Evolutionary conservation across 768 basidiomycete species (phyloP), one percentile per base, ranked within the genome.

Genomic region (Trametopsis cervina): DNA sequence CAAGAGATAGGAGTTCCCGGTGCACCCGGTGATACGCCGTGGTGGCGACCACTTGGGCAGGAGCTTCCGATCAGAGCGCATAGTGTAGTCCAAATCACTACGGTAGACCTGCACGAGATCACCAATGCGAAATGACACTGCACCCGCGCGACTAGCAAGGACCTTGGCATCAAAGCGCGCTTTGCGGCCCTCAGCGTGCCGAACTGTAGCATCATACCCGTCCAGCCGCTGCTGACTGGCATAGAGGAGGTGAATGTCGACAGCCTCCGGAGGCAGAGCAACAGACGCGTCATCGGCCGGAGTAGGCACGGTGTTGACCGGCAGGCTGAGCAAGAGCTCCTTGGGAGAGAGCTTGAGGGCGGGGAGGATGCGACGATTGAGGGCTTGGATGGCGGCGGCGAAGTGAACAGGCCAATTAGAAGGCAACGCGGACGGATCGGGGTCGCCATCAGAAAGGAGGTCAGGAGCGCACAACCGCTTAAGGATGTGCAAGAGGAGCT

Each of bases 371-470:
- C 50, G 47, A 40, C 47, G 40, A 22, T 60, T 61, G 4, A 63
- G 47, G 18, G 26, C 9, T 1, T 15, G 40, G 40, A 60, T 44
- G 2, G 68, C 68, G 1, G 43, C 33, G 5, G 67, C 60, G 0
- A 72, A 53, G 39, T 68, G 58, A 3, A 56, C 49, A 9, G 66
- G 60, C 71, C 69, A 72, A 1, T 21, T 10, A 61, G 66, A 3
- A 69, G 24, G 23, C 9, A 40, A 24, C 40, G 60, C 58, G 2
- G 11, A 23, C 1, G 59, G 41, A 18, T 47, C 48, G 4, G 52
- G 55, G n/a, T 54, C 54, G 15, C 66, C 61, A 22, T 66, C 61
- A n/a, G n/a, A n/a, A 0, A 62, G 59, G 0, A 67, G 24, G 1
- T 60, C 56, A 1, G 70, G 70, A 7, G 62, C 59, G 33, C 70